phyloP scores from a whole-genome alignment of 257 asterid genomes.

The Gentiana macrophylla region DNA sequence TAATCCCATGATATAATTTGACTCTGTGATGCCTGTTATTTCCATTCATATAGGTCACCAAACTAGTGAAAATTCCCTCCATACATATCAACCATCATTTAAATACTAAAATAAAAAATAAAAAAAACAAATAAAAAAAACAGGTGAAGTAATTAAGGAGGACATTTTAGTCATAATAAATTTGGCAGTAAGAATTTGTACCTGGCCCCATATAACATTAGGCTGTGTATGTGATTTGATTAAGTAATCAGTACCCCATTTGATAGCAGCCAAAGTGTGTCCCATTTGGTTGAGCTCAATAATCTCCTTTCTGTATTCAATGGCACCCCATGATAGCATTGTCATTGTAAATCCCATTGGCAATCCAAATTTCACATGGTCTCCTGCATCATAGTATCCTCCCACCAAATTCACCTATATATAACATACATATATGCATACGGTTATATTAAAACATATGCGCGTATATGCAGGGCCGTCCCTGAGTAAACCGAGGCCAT shows the following conservation, averaged over 20 bases:
- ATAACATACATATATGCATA: no score
- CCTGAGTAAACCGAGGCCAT: no score
- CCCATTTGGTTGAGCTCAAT: conserved; percentile 48
- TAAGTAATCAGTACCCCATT: conserved; percentile 95
- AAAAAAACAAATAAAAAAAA: no score
- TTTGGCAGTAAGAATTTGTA: conserved; percentile 2
- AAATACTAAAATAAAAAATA: no score
- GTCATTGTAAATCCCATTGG: conserved; percentile 77
- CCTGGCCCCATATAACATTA: conserved; percentile 81
- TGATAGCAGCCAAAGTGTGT: conserved; percentile 64
- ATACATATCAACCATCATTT: no score
- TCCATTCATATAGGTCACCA: no score
- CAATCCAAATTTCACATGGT: conserved; percentile 79
- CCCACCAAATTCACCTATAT: conserved; percentile 40
- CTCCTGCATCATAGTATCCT: conserved; percentile 95
- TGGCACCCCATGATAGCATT: conserved; percentile 73
- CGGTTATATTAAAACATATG: no score
- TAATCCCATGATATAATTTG: no score
- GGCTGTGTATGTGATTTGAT: conserved; percentile 64
- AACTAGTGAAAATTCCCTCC: no score
- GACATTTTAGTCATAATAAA: not conserved
- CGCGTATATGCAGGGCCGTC: no score
- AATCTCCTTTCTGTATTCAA: conserved; percentile 41
- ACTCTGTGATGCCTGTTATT: no score
- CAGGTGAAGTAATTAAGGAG: not conserved